Conservation (phyloP, 805 yeast genomes). For the Debaryomyces maramus region DNA sequence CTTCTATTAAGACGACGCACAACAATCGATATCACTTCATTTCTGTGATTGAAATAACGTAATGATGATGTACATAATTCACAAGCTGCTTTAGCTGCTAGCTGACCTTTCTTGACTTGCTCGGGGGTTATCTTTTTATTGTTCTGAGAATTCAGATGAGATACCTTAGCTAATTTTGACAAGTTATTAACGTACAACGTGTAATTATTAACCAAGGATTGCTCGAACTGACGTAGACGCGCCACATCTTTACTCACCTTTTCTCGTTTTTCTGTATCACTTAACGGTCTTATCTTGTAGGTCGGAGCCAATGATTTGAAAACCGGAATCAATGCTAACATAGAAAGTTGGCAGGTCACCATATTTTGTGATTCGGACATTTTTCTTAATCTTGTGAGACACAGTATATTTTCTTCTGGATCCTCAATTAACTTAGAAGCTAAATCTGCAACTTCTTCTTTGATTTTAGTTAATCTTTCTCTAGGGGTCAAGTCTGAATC, state of each 20-base stretch:
- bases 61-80: conserved; percentile 63
- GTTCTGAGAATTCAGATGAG: conserved; percentile 38
- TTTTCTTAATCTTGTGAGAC: conserved; percentile 63
- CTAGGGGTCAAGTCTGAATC: conserved; percentile 50
- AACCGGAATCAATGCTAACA: conserved; percentile 78
- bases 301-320: conserved; percentile 87
- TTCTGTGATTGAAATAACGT: conserved; percentile 77
- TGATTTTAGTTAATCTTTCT: conserved; percentile 58
- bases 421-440: conserved; percentile 80
- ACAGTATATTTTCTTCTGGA: conserved; percentile 79
- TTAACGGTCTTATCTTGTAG: conserved; percentile 78
- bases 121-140: conserved; percentile 29
- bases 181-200: conserved; percentile 62
- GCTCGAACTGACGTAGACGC: conserved; percentile 76
- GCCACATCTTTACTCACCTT: conserved; percentile 83
- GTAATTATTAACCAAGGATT: conserved; percentile 68
- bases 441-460: conserved; percentile 80
- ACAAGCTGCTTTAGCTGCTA: conserved; percentile 77
- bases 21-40: conserved; percentile 68
- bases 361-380: conserved; percentile 69
- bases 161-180: conserved; percentile 39
- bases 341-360: conserved; percentile 66
- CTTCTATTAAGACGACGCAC: conserved; percentile 66
- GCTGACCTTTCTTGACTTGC: conserved; percentile 48
- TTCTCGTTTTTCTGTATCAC: conserved; percentile 78